Base-by-base conservation (phyloP, 108 stramenopile species). In the Epipyxis sp. region DNA sequence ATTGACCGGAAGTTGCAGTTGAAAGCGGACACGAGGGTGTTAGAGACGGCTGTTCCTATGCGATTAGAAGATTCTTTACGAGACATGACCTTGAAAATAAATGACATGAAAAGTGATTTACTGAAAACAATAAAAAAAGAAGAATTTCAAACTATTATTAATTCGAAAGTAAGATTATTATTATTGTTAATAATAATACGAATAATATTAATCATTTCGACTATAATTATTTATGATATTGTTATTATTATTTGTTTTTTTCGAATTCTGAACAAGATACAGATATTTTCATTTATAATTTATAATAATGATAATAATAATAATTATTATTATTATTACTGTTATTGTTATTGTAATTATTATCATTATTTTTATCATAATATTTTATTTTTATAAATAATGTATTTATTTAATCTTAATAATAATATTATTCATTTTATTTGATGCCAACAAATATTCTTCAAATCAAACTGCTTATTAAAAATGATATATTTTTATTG, bases 11-110 rank as follows among this genome's bases (percentile, higher is more conserved):
- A 74, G 34, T 25, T 74, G 27, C 16, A 13, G n/a, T 27, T 39
- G 10, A 74, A 74, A 57, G 71, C 71, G 3, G 71, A 74, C 13
- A 46, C 16, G 42, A 13, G 71, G 43, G 71, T 43, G 34, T 6
- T 74, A 27, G 71, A 74, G 34, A 46, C 46, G 13, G 6, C 6
- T 42, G 6, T 74, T 6, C 71, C 71, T 42, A 37, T 30, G 29
- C 44, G 50, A 6, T 3, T 39, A 16, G 71, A 74, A 27, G 71
- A 74, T 29, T 46, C 43, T 10, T 74, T 43, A 43, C 71, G 71
- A 6, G 43, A 39, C 41, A 34, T 74, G 20, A 68, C 13, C 35
- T 37, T 16, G 20, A 37, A 68, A 25, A 37, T 68, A 37, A 13
- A 68, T 16, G 29, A 37, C 20, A 20, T 68, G 29, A 37, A 68